Conservation (phyloP, 306 rosid species). For the Luffa acutangula region DNA sequence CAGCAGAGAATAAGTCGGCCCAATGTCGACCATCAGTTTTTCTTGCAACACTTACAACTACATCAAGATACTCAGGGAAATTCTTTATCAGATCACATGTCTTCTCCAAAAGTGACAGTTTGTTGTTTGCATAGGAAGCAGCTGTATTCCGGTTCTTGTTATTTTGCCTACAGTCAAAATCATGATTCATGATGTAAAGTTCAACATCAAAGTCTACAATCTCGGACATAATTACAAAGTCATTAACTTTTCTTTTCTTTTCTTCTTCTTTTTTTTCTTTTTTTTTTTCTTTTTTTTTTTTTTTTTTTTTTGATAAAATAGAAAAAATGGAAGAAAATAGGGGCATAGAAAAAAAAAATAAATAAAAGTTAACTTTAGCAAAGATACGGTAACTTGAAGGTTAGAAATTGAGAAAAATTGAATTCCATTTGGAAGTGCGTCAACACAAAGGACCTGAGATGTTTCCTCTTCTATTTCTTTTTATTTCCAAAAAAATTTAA, state of each 20-base stretch:
- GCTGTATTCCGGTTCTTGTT: conserved; percentile 52
- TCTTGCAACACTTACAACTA: conserved; percentile 96
- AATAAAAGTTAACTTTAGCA: not conserved
- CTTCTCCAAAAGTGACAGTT: conserved; percentile 71
- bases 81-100: conserved; percentile 82
- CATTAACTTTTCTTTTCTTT: not conserved
- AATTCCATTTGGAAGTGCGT: not conserved
- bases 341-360: too few species aligned
- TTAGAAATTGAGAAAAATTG: not conserved
- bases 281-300: too few species aligned
- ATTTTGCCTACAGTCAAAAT: conserved; percentile 49
- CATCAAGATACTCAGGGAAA: conserved; percentile 88
- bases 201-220: not conserved
- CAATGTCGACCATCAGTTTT: conserved; percentile 99
- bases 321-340: too few species aligned
- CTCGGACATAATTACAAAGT: not conserved
- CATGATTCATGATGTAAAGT: not conserved
- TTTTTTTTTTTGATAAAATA: too few species aligned
- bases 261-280: too few species aligned
- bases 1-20: conserved; percentile 92
- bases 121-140: conserved; percentile 33
- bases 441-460: not conserved
- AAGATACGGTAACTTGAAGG: not conserved
- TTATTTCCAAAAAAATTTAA: not conserved
- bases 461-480: not conserved